Evolutionary conservation across 225 moss, liverwort and hornwort genomes (phyloP).

Genomic region (Climacium dendroides): DNA sequence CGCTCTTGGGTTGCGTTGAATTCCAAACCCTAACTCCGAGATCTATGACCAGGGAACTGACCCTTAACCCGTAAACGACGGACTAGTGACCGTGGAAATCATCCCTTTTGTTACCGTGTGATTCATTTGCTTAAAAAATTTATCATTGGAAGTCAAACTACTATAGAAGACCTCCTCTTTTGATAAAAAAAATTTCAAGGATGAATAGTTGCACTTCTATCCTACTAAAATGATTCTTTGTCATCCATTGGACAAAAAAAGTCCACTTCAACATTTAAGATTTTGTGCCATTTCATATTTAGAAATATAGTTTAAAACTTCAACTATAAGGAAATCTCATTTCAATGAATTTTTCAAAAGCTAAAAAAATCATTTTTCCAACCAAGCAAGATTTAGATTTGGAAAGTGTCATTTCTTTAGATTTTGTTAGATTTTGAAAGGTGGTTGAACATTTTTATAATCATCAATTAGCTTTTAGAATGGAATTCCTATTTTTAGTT

Average conservation of each 20-base stretch:
- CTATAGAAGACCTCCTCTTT: too few species aligned
- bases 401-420: neutral
- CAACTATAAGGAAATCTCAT: neutral
- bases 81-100: neutral
- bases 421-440: neutral
- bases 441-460: neutral
- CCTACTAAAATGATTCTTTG: too few species aligned
- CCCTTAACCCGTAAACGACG: neutral
- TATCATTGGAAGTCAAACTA: too few species aligned
- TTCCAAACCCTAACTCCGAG: neutral
- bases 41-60: neutral
- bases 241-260: too few species aligned
- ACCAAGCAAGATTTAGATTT: neutral
- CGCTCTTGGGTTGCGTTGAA: neutral
- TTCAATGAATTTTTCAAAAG: neutral
- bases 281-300: too few species aligned
- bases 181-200: too few species aligned
- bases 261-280: too few species aligned
- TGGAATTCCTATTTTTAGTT: accelerated
- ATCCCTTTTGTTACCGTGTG: too few species aligned
- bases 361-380: neutral
- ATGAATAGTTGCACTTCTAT: too few species aligned
- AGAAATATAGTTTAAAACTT: neutral
- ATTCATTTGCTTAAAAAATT: too few species aligned
- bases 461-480: neutral